Base-by-base conservation (phyloP, 805 yeast species). In the Hanseniaspora meyeri region DNA sequence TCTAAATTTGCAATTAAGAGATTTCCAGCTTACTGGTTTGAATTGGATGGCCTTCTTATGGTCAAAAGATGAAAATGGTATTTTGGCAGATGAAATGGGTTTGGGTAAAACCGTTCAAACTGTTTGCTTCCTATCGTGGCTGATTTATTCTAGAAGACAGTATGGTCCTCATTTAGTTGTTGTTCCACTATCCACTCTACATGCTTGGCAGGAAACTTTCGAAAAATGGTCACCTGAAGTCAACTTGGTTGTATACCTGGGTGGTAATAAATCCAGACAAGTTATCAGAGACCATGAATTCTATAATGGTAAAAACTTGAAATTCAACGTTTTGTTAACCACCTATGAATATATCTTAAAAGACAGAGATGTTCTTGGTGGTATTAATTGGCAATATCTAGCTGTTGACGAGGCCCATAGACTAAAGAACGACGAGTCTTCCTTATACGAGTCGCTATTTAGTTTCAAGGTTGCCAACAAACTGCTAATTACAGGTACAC, bases 11-110 rank as follows among this genome's bases (percentile, higher is more conserved):
- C 93, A 85, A 68, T 76, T 93, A 61, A 81, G 98, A 68, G 98
- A 93, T 72, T 93, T 93, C 78, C 99, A 93, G 74, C 77, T 93
- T 68, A 93, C 98, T 0, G 99, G 99, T 57, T 77, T 93, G 60
- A 93, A 93, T 70, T 93, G 99, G 99, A 93, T 93, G 98, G 98
- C 98, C 0, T 93, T 91, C 68, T 73, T 93, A 59, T 93, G 98
- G 98, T 87, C 96, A 4, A 80, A 97, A 64, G 87, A 91, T 69
- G 97, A 93, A 72, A 93, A 93, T 69, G 97, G 98, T 57, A 93
- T 93, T 51, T 73, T 93, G 43, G 98, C 98, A 4, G 98, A 93
- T 73, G 98, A 93, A 70, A 93, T 93, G 98, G 98, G 98, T 56
- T 77, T 93, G 55, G 98, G 98, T 60, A 93, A 93, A 66, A 93